Evolutionary conservation across 805 yeast species (phyloP).

Genomic region (Myxozyma lipomycoides): DNA sequence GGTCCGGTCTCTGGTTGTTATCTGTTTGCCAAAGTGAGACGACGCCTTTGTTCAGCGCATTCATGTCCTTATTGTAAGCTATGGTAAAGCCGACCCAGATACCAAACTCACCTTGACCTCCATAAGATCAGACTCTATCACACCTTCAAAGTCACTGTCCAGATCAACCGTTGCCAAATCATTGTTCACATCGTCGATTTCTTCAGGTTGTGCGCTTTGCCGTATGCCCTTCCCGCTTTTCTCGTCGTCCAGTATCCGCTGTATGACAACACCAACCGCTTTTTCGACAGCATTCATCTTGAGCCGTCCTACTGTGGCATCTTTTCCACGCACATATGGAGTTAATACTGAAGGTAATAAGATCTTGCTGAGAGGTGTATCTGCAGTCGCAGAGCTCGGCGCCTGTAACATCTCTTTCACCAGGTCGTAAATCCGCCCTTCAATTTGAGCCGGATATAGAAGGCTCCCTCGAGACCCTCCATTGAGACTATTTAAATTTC

Average conservation of each 20-base stretch:
- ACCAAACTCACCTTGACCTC: conserved; percentile 43
- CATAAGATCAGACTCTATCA: conserved; percentile 53
- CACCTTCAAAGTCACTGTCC: conserved; percentile 42
- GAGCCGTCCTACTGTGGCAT: conserved; percentile 61
- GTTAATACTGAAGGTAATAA: conserved; percentile 21
- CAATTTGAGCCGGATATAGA: conserved; percentile 1
- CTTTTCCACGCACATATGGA: conserved; percentile 49
- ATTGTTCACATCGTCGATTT: conserved; percentile 30
- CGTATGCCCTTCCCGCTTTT: neutral
- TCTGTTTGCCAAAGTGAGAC: conserved; percentile 58
- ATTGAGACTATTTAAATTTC: neutral
- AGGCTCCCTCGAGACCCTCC: neutral
- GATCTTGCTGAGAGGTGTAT: neutral
- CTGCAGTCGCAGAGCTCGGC: conserved; percentile 3
- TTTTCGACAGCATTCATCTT: conserved; percentile 62
- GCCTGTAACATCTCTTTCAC: conserved; percentile 29
- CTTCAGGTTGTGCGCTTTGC: conserved; percentile 7
- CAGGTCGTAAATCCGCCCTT: conserved; percentile 30
- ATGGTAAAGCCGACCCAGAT: neutral
- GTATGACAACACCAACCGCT: conserved; percentile 53
- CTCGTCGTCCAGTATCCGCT: conserved; percentile 6
- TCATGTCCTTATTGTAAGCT: conserved; percentile 46
- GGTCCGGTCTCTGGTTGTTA: conserved; percentile 14
- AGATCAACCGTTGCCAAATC: conserved; percentile 28
- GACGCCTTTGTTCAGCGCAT: conserved; percentile 71